These are phyloP conservation scores for Suillus sp. DNA, from an alignment of 768 basidiomycete species.

Conservation along the genomic window DNA sequence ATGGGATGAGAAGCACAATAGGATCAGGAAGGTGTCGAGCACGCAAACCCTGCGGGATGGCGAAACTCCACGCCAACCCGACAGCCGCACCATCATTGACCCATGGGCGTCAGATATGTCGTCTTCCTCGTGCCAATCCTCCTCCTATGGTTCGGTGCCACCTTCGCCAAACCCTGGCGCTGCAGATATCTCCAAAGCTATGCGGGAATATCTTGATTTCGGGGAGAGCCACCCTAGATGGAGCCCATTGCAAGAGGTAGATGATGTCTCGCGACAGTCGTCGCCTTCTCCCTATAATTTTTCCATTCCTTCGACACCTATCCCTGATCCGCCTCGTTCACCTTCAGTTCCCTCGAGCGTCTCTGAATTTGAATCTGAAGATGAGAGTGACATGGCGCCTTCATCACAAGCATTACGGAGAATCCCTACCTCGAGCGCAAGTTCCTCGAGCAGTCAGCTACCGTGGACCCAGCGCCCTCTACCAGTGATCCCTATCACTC, in stretches of 20 bases:
- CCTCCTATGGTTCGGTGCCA: slow-evolving; percentile 21
- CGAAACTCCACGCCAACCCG: slow-evolving; percentile 19
- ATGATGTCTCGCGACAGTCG: slow-evolving; percentile 2
- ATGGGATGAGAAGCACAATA: slow-evolving; percentile 46
- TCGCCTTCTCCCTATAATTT: slow-evolving; percentile 30
- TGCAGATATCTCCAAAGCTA: slow-evolving; percentile 16
- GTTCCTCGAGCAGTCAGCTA: neutral
- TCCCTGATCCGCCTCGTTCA: slow-evolving; percentile 21
- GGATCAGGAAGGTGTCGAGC: slow-evolving; percentile 39
- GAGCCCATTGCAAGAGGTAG: slow-evolving; percentile 9
- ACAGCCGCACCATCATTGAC: slow-evolving; percentile 15
- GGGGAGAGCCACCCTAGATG: slow-evolving; percentile 14
- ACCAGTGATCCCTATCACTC: neutral
- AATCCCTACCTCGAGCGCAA: neutral
- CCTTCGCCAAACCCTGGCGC: slow-evolving; percentile 22
- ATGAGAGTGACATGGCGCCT: slow-evolving; percentile 16
- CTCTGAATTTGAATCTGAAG: slow-evolving; percentile 18
- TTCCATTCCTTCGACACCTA: slow-evolving; percentile 19
- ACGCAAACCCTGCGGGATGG: slow-evolving; percentile 43
- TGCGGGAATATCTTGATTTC: slow-evolving; percentile 11
- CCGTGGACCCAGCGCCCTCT: neutral
- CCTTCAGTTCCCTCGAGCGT: slow-evolving; percentile 16
- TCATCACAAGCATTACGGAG: neutral
- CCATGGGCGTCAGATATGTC: slow-evolving; percentile 7
- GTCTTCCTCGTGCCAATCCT: slow-evolving; percentile 21